Conservation (phyloP, 257 asterid genomes). For the Capsicum rhomboideum region DNA sequence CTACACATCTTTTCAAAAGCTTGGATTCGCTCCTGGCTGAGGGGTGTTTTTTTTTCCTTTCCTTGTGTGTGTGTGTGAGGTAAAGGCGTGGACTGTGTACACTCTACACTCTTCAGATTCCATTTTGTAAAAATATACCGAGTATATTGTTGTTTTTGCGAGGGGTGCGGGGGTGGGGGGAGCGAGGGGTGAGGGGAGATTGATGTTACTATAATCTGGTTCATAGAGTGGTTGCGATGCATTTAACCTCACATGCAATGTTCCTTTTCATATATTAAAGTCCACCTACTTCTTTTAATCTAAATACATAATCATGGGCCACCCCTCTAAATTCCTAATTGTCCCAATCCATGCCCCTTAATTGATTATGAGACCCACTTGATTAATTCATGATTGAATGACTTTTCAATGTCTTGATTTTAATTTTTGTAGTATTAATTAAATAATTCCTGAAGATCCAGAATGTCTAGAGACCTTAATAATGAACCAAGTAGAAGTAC, state of each 20-base stretch:
- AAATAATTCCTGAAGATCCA: background rate
- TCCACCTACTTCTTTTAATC: background rate
- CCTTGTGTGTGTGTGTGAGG: no score
- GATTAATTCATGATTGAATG: background rate
- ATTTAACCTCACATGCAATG: constrained; percentile 10
- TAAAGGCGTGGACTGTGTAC: no score
- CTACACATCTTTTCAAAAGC: no score
- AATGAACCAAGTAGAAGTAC: background rate
- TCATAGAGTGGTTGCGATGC: background rate
- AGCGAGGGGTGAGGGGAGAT: no score
- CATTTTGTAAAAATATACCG: no score
- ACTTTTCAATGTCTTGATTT: background rate
- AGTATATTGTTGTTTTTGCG: no score
- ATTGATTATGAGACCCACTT: background rate
- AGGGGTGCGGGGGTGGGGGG: no score
- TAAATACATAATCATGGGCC: background rate
- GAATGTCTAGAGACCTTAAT: background rate
- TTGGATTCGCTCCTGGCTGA: no score
- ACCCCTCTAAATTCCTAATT: background rate
- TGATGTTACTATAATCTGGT: constrained; percentile 10
- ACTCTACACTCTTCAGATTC: no score
- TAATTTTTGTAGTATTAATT: background rate
- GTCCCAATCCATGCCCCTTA: background rate
- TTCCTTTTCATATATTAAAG: background rate
- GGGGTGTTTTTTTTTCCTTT: no score